phyloP scores from a whole-genome alignment of 2,329 filamentous ascomycete species.

The Aspergillus sp. region DNA sequence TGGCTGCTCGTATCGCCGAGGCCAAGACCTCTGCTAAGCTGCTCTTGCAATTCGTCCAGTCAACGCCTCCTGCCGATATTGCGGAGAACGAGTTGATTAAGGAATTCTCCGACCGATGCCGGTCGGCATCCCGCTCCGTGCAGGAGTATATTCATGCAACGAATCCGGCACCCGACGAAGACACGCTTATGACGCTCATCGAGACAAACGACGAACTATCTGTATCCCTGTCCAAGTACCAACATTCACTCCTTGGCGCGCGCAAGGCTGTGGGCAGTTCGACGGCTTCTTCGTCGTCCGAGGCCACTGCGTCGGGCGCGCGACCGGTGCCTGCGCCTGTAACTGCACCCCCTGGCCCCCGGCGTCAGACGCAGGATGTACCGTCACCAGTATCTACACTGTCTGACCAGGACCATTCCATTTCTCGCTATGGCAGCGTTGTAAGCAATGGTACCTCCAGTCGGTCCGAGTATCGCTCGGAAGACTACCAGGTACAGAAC shows the following conservation, averaged over 20 bases:
- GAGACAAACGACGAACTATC: constrained; percentile 91
- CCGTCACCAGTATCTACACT: too few relatives aligned
- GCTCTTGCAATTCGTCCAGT: constrained; percentile 85
- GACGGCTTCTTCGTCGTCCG: constrained; percentile 14
- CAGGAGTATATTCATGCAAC: constrained; percentile 80
- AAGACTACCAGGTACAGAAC: constrained; percentile 37
- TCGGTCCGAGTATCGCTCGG: constrained; percentile 32
- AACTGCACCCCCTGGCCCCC: too few relatives aligned
- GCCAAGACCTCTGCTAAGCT: constrained; percentile 86
- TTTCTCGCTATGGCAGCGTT: too few relatives aligned
- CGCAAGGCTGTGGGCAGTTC: constrained; percentile 35
- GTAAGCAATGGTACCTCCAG: constrained; percentile 3
- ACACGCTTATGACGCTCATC: constrained; percentile 89
- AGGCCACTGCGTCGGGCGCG: constrained; percentile 10
- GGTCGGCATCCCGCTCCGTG: constrained; percentile 72
- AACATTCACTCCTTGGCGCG: constrained; percentile 66
- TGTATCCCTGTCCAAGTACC: constrained; percentile 75
- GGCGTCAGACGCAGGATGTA: too few relatives aligned
- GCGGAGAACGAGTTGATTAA: constrained; percentile 81
- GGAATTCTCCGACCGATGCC: constrained; percentile 86
- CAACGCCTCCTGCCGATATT: constrained; percentile 71
- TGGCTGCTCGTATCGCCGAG: constrained; percentile 81
- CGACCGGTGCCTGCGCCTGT: constrained; percentile 9
- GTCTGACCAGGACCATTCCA: too few relatives aligned
- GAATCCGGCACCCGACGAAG: constrained; percentile 78